A percentile compares a stretch with the other conserved stretches of the same genome.
Conservation (phyloP, 208 protist genomes). For the Acanthamoeba triangularis region DNA sequence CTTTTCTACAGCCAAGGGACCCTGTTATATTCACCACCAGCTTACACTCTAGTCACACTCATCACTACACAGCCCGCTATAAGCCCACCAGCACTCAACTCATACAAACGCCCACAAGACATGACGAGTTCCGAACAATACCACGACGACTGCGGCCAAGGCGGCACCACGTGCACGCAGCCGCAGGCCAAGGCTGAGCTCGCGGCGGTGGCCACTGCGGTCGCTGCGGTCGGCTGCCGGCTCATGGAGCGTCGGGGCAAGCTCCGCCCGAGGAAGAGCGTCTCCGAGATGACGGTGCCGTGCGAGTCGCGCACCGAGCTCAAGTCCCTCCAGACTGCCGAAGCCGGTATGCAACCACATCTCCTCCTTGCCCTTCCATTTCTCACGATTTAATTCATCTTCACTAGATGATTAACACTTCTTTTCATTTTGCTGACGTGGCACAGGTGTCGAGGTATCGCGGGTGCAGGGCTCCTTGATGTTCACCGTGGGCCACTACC, state of each 20-base stretch:
- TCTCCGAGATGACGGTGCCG: constrained; percentile 28
- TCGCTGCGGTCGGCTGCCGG: background rate
- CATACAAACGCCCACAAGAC: background rate
- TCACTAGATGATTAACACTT: background rate
- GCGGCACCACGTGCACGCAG: background rate
- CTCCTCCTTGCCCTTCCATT: no score
- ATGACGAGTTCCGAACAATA: background rate
- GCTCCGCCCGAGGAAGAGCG: constrained; percentile 53
- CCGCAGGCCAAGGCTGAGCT: background rate
- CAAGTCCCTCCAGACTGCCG: constrained; percentile 27
- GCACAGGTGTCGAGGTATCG: background rate
- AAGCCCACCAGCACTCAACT: no score
- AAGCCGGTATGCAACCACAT: background rate
- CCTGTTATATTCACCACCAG: no score
- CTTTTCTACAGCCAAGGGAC: no score
- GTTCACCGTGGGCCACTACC: constrained; percentile 61
- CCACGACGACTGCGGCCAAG: background rate
- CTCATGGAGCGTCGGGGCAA: constrained; percentile 1
- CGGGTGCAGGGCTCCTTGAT: constrained; percentile 5
- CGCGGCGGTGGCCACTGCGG: background rate
- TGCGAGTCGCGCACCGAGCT: constrained; percentile 41
- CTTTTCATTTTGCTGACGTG: background rate
- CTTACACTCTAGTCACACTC: no score
- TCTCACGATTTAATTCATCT: no score
- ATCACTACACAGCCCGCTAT: no score